These are phyloP conservation scores for Cryptomeria japonica DNA, from an alignment of 75 land plant genomes.

Conservation along the genomic window DNA sequence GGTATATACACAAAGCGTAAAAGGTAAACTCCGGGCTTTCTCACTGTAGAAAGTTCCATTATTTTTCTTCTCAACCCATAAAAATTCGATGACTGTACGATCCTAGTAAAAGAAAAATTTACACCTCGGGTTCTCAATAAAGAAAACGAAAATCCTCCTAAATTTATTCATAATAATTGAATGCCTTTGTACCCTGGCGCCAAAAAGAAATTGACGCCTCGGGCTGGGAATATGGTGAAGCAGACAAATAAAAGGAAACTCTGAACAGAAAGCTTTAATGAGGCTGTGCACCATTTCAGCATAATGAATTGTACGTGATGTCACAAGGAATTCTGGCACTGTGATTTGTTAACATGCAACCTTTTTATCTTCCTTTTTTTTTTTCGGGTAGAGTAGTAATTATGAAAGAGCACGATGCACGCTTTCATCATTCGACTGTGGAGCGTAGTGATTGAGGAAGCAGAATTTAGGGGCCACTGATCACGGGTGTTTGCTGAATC, in stretches of 20 bases:
- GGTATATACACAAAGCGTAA: no score
- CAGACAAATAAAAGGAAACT: no score
- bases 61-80: no score
- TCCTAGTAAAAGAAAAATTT: no score
- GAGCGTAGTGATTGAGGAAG: not conserved
- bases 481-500: not conserved
- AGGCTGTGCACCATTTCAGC: not conserved
- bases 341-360: not conserved
- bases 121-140: no score
- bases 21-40: not conserved
- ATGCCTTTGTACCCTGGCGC: not conserved
- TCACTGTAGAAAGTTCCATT: not conserved
- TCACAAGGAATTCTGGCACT: not conserved
- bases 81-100: no score
- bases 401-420: slow-evolving; percentile 3
- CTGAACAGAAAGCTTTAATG: no score
- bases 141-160: no score
- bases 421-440: slow-evolving; percentile 3
- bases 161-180: no score
- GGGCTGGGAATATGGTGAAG: not conserved
- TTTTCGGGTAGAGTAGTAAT: not conserved
- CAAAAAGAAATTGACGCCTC: not conserved
- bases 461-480: not conserved
- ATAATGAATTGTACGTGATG: not conserved
- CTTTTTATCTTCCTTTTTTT: no score